Conservation (phyloP, 2,329 filamentous ascomycete genomes). For the Fusarium sp. region DNA sequence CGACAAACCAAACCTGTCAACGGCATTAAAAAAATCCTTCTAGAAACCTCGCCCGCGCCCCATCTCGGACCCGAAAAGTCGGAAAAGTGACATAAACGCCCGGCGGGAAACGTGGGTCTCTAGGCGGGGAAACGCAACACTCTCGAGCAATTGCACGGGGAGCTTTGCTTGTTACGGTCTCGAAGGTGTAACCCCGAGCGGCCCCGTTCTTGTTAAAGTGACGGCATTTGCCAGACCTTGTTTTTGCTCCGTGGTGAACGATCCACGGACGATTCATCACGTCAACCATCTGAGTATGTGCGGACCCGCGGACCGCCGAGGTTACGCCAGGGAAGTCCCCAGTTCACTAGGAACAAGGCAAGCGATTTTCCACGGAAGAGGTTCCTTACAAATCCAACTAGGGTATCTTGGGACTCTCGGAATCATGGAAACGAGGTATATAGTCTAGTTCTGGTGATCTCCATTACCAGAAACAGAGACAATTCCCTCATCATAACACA, state of each 20-base stretch:
- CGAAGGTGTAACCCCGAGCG: neutral
- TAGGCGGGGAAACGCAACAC: neutral
- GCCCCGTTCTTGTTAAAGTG: neutral
- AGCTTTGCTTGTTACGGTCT: neutral
- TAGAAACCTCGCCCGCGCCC: neutral
- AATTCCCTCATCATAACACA: neutral
- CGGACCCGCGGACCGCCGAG: constrained; percentile 4
- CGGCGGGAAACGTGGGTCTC: neutral
- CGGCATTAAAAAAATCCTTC: neutral
- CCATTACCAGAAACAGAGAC: neutral
- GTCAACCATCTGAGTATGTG: constrained; percentile 3
- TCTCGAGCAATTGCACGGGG: neutral
- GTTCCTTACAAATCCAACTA: constrained; percentile 27
- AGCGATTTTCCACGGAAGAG: neutral
- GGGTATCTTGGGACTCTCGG: neutral
- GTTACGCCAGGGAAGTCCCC: constrained; percentile 26
- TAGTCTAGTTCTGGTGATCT: neutral
- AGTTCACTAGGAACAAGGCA: neutral
- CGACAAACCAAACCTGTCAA: neutral
- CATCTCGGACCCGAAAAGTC: neutral
- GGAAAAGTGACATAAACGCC: neutral
- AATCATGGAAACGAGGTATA: neutral
- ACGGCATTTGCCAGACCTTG: neutral
- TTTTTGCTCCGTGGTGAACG: neutral
- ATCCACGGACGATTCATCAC: constrained; percentile 10